Evolutionary conservation across 2,329 filamentous ascomycete species (phyloP).

Genomic region (Penicillium sp.): DNA sequence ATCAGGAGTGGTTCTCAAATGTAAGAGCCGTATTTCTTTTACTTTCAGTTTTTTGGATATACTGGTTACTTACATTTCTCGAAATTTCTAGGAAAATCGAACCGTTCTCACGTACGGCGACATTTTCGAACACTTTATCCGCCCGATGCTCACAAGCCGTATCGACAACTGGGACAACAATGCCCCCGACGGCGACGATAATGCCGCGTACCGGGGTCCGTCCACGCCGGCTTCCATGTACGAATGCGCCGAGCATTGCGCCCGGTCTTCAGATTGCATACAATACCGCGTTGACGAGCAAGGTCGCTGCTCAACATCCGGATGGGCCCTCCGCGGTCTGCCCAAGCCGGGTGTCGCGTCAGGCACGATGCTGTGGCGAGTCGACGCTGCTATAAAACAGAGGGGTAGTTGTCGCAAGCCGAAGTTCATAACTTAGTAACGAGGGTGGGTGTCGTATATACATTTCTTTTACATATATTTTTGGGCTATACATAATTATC

Average conservation of each 20-base stretch:
- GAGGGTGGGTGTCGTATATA: not conserved
- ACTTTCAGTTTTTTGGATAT: not conserved
- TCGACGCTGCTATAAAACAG: constrained; percentile 15
- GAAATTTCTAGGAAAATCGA: constrained; percentile 12
- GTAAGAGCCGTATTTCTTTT: constrained; percentile 12
- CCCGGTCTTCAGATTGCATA: constrained; percentile 11
- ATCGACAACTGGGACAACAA: constrained; percentile 21
- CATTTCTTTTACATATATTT: not conserved
- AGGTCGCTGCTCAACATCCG: constrained; percentile 15
- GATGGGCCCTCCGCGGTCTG: constrained; percentile 14
- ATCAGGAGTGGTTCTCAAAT: constrained; percentile 25
- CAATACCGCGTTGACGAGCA: constrained; percentile 18
- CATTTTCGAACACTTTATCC: constrained; percentile 21
- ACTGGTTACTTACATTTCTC: not conserved
- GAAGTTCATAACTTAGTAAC: constrained; percentile 9
- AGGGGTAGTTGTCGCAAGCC: constrained; percentile 12
- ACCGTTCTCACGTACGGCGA: constrained; percentile 22
- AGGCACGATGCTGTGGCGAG: constrained; percentile 24
- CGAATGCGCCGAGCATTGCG: constrained; percentile 23
- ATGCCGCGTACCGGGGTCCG: constrained; percentile 3
- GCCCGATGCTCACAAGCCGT: constrained; percentile 13
- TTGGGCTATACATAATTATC: constrained; percentile 4
- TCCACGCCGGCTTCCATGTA: constrained; percentile 6
- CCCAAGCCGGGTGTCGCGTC: constrained; percentile 11
- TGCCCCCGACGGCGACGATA: constrained; percentile 5